Conservation (phyloP, 179 eudicot genomes). For the Amaranthus tricolor region DNA sequence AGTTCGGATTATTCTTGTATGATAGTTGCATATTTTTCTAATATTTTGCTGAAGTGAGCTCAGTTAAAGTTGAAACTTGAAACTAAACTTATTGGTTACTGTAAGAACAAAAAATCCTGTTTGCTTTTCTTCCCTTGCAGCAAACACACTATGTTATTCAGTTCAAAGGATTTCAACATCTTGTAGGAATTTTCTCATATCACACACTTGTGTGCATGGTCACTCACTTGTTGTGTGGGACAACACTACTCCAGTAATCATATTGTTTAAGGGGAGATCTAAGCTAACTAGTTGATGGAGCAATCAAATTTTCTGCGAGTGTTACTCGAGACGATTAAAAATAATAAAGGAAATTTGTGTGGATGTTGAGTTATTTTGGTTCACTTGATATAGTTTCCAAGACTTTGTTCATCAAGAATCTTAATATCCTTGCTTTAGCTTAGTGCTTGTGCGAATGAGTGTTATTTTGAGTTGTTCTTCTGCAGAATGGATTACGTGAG, state of each 20-base stretch:
- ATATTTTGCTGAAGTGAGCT: too few relatives aligned
- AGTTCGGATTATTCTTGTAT: too few relatives aligned
- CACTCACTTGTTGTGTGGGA: too few relatives aligned
- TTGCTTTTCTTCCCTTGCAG: too few relatives aligned
- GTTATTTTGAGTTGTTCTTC: background rate
- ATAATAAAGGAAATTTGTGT: background rate
- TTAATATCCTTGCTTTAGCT: background rate
- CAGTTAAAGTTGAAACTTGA: too few relatives aligned
- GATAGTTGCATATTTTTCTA: too few relatives aligned
- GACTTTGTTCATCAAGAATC: background rate
- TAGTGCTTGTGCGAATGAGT: constrained; percentile 2
- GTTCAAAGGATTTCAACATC: background rate
- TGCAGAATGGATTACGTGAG: constrained; percentile 1
- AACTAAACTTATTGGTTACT: too few relatives aligned
- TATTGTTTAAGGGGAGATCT: background rate
- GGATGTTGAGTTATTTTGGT: background rate
- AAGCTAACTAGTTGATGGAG: background rate
- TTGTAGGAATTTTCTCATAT: too few relatives aligned
- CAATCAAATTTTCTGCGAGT: background rate
- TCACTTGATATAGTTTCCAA: background rate
- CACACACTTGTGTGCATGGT: too few relatives aligned
- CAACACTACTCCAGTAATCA: too few relatives aligned
- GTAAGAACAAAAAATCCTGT: too few relatives aligned
- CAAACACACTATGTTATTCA: background rate
- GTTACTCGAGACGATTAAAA: background rate